Evolutionary conservation across 2,329 filamentous ascomycete genomes (phyloP).

Genomic region (Fusarium globosum): DNA sequence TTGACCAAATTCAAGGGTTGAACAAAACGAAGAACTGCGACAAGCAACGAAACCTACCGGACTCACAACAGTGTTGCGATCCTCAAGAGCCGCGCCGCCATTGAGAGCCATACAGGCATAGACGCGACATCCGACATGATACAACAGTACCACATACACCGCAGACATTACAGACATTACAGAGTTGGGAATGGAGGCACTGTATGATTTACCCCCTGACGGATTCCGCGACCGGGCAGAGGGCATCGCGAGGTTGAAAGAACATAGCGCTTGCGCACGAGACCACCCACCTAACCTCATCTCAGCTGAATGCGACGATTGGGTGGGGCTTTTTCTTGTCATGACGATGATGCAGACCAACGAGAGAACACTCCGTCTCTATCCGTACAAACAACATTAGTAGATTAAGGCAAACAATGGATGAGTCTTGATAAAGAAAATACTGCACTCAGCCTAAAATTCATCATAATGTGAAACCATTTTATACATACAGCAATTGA

Average conservation of each 20-base stretch:
- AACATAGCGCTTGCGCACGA: constrained; percentile 37
- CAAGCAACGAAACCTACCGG: not conserved
- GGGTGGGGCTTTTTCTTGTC: constrained; percentile 36
- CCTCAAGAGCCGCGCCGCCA: constrained; percentile 9
- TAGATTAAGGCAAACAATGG: constrained; percentile 2
- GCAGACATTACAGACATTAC: not conserved
- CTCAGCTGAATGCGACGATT: constrained; percentile 34
- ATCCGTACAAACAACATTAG: not conserved
- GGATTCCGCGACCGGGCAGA: constrained; percentile 1
- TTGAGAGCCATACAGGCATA: not conserved
- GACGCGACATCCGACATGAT: not conserved
- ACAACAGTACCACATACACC: not conserved
- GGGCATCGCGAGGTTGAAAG: constrained; percentile 6
- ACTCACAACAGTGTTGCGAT: not conserved
- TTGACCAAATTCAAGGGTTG: constrained; percentile 76
- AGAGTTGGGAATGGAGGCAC: not conserved
- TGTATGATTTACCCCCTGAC: not conserved
- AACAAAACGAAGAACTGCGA: constrained; percentile 40
- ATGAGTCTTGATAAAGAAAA: not conserved
- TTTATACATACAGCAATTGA: not conserved
- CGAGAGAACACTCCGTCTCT: constrained; percentile 7
- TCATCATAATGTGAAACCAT: too few species aligned
- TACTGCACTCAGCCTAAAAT: not conserved
- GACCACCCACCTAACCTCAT: constrained; percentile 34
- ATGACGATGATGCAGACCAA: constrained; percentile 30